Conservation (phyloP, 2,329 filamentous ascomycete species). For the Sporothrix pseudoabietina region DNA sequence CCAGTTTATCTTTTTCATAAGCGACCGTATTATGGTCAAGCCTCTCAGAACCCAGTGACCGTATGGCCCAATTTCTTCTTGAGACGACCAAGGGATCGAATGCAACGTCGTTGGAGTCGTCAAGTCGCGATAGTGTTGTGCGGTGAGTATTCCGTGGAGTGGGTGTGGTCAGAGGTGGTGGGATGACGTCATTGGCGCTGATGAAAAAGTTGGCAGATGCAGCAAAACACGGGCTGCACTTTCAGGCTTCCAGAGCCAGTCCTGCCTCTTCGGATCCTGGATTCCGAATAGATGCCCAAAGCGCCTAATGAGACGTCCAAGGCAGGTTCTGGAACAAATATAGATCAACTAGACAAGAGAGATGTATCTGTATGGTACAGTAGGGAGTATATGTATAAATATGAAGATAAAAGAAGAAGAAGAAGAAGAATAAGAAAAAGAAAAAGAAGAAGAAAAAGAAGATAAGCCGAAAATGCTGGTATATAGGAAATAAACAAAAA, state of each 20-base stretch:
- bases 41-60: not conserved
- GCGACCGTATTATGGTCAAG: not conserved
- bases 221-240: not conserved
- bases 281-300: not conserved
- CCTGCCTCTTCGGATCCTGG: not conserved
- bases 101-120: not conserved
- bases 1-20: not conserved
- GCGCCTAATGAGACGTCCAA: not conserved
- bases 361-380: not conserved
- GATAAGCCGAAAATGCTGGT: no score
- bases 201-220: constrained; percentile 19
- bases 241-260: not conserved
- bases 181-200: constrained; percentile 26
- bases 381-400: not conserved
- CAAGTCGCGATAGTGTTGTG: not conserved
- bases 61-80: not conserved
- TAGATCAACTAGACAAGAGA: not conserved
- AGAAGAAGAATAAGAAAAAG: not conserved
- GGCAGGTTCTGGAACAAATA: not conserved
- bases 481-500: not conserved
- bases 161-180: not conserved
- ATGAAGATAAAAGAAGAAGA: not conserved
- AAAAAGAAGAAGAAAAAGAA: not conserved
- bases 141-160: not conserved
- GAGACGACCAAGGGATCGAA: not conserved